Conservation (phyloP, 2,329 filamentous ascomycete genomes). For the Aspergillus fumigatus region DNA sequence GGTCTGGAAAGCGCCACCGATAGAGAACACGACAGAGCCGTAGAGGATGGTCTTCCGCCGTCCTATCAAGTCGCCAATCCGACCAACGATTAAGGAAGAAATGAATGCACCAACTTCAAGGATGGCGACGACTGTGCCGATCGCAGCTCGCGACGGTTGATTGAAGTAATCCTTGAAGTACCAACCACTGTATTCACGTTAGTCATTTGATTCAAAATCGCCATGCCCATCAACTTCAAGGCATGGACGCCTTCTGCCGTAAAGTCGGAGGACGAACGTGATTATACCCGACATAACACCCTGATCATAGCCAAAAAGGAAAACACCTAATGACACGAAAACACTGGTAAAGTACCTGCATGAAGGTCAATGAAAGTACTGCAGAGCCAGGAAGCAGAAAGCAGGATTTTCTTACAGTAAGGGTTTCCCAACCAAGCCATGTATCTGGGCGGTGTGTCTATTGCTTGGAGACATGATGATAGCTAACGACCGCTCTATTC, state of each 20-base stretch:
- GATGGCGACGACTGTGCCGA: conserved; percentile 97
- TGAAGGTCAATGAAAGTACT: conserved; percentile 19
- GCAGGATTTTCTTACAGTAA: conserved; percentile 66
- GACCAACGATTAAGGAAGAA: conserved; percentile 79
- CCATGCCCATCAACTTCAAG: background rate
- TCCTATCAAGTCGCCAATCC: conserved; percentile 86
- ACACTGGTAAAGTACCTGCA: conserved; percentile 89
- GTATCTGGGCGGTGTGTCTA: conserved; percentile 63
- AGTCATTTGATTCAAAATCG: conserved; percentile 4
- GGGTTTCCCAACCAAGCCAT: conserved; percentile 93
- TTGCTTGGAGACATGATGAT: conserved; percentile 80
- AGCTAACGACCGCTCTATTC: conserved; percentile 67
- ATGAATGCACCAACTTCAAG: conserved; percentile 90
- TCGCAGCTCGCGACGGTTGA: conserved; percentile 77
- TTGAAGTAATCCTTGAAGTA: conserved; percentile 92
- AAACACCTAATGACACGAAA: conserved; percentile 60
- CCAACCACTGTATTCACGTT: conserved; percentile 57
- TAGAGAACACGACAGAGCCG: conserved; percentile 80
- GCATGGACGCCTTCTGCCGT: background rate
- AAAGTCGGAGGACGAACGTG: conserved; percentile 44
- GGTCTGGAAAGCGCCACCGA: conserved; percentile 80
- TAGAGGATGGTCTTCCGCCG: conserved; percentile 87
- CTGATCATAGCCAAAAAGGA: conserved; percentile 62
- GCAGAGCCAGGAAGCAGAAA: conserved; percentile 3
- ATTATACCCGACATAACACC: conserved; percentile 67